Evolutionary conservation across 2,329 filamentous ascomycete genomes (phyloP).

Genomic region (Achaetomium macrosporum): DNA sequence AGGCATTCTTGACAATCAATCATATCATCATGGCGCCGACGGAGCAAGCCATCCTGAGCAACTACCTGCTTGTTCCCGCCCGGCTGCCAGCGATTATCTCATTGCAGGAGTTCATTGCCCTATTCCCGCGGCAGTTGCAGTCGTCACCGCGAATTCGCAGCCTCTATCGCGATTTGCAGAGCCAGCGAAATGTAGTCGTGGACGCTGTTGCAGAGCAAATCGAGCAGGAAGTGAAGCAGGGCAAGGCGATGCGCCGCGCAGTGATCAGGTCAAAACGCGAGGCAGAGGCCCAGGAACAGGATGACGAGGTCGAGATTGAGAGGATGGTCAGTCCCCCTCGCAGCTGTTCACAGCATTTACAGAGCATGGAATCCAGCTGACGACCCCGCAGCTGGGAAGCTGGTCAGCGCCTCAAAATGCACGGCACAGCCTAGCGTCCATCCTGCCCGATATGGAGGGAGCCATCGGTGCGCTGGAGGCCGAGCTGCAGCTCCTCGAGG

Average conservation of each 20-base stretch:
- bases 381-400: conserved; percentile 43
- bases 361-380: neutral
- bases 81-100: conserved; percentile 68
- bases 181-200: conserved; percentile 62
- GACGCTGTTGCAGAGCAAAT: conserved; percentile 63
- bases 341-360: neutral
- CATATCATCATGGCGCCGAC: conserved; percentile 57
- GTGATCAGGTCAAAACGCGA: conserved; percentile 50
- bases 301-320: conserved; percentile 60
- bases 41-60: conserved; percentile 67
- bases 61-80: conserved; percentile 73
- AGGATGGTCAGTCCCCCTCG: conserved; percentile 38
- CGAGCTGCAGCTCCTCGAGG: conserved; percentile 60
- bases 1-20: neutral
- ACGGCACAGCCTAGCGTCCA: conserved; percentile 56
- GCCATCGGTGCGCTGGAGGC: conserved; percentile 60
- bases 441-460: conserved; percentile 63
- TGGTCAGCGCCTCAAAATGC: conserved; percentile 45
- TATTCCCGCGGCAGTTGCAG: conserved; percentile 66
- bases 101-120: conserved; percentile 65
- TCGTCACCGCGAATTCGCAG: conserved; percentile 60
- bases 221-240: conserved; percentile 55
- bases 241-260: conserved; percentile 52
- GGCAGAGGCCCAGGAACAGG: conserved; percentile 48
- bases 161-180: conserved; percentile 75